These are phyloP conservation scores for Hymenoscyphus infarciens DNA, from an alignment of 2,329 filamentous ascomycete genomes.

Conservation along the genomic window DNA sequence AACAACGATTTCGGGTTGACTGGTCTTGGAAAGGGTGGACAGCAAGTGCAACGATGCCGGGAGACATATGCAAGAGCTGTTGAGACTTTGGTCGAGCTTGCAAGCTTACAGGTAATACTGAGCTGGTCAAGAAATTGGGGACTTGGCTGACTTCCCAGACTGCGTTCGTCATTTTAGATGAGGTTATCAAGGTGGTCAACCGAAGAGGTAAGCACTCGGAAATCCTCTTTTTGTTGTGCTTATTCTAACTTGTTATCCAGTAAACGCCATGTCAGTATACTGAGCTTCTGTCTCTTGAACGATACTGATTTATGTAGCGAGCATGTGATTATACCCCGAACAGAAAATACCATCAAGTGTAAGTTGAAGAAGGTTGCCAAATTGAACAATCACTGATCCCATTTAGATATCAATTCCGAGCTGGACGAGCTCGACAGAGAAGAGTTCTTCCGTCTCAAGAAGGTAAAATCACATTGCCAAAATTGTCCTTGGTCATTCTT, in stretches of 20 bases:
- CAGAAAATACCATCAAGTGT: slow-evolving; percentile 99
- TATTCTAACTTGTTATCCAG: slow-evolving; percentile 43
- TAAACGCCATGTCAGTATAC: slow-evolving; percentile 84
- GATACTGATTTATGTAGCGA: slow-evolving; percentile 49
- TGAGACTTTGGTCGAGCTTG: slow-evolving; percentile 91
- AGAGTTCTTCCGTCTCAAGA: slow-evolving; percentile 97
- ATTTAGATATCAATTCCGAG: slow-evolving; percentile 88
- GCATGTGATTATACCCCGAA: slow-evolving; percentile 94
- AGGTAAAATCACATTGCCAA: slow-evolving; percentile 43
- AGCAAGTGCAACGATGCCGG: slow-evolving; percentile 90
- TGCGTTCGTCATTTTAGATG: slow-evolving; percentile 94
- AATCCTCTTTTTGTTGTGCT: neutral
- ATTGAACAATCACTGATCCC: slow-evolving; percentile 26
- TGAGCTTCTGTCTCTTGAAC: neutral
- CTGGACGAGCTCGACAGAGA: slow-evolving; percentile 96
- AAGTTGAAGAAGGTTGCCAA: slow-evolving; percentile 19
- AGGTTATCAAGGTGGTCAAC: slow-evolving; percentile 99
- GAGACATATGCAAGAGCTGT: slow-evolving; percentile 96
- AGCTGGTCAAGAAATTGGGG: neutral
- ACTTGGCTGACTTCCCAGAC: slow-evolving; percentile 51
- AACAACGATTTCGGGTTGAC: slow-evolving; percentile 96
- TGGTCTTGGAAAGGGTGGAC: slow-evolving; percentile 91
- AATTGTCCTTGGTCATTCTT: neutral
- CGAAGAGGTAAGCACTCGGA: slow-evolving; percentile 65
- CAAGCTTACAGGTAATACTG: slow-evolving; percentile 70